Evolutionary conservation across 148 eudicot genomes (phyloP).

Genomic region (Persicaria tinctoria): DNA sequence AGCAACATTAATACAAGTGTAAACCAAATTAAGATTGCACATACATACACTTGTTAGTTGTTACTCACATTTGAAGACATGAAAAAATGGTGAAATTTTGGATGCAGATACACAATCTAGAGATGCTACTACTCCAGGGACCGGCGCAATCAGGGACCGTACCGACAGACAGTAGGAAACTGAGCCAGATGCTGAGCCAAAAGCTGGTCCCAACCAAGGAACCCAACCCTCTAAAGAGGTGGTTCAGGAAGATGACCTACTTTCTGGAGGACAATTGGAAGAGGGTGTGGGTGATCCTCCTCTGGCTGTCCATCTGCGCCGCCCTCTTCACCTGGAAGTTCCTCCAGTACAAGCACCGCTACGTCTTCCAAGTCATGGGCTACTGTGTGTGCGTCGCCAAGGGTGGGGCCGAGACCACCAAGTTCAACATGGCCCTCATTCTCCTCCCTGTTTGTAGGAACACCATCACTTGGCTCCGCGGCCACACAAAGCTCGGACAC

Average conservation of each 20-base stretch:
- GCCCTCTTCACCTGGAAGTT: conserved; percentile 40
- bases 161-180: conserved; percentile 30
- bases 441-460: conserved; percentile 48
- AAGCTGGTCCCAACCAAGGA: conserved; percentile 39
- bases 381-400: conserved; percentile 41
- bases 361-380: conserved; percentile 44
- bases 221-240: conserved; percentile 35
- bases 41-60: too few relatives aligned
- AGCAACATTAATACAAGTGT: too few relatives aligned
- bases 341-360: conserved; percentile 35
- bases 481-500: conserved; percentile 30
- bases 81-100: too few relatives aligned
- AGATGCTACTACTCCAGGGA: conserved; percentile 43
- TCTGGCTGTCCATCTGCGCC: conserved; percentile 34
- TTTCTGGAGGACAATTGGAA: conserved; percentile 24
- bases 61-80: too few relatives aligned
- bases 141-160: conserved; percentile 28
- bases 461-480: conserved; percentile 45
- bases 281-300: conserved; percentile 37
- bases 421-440: conserved; percentile 55
- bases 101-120: conserved; percentile 36
- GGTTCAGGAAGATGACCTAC: conserved; percentile 17
- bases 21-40: too few relatives aligned
- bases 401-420: conserved; percentile 47
- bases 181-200: conserved; percentile 30